phyloP scores from a whole-genome alignment of 1,284 basidiomycete species.

The Apiotrichum porosum region DNA sequence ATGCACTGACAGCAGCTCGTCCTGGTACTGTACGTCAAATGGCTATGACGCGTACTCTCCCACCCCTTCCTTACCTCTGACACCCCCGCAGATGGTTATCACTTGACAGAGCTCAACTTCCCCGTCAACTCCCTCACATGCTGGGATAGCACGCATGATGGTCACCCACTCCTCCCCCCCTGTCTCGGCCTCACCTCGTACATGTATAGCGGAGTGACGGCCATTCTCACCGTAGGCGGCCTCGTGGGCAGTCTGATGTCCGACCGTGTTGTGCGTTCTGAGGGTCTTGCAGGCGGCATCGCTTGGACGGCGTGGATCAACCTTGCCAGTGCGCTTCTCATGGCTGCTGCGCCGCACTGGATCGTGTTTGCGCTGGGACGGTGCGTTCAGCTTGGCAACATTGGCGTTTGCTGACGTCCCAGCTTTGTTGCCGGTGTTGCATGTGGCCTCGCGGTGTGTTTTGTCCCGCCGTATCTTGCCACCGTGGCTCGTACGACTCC shows the following conservation, averaged over 20 bases:
- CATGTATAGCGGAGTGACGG: constrained; percentile 72
- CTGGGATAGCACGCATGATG: constrained; percentile 28
- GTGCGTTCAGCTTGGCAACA: constrained; percentile 10
- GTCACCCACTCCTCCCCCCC: constrained; percentile 32
- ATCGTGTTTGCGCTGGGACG: constrained; percentile 49
- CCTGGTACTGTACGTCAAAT: constrained; percentile 44
- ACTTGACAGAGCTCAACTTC: constrained; percentile 82
- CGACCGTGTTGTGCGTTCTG: constrained; percentile 63
- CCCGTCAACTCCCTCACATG: constrained; percentile 75
- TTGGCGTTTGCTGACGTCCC: background rate
- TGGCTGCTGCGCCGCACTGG: constrained; percentile 62
- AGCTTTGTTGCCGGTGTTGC: constrained; percentile 74
- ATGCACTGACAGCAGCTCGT: constrained; percentile 30
- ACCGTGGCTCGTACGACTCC: constrained; percentile 64
- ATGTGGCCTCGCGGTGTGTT: constrained; percentile 76
- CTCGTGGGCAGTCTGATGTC: constrained; percentile 68
- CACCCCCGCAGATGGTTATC: constrained; percentile 51
- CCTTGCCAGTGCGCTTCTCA: constrained; percentile 59
- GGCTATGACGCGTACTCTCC: background rate
- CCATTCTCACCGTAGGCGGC: constrained; percentile 83
- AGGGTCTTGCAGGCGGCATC: constrained; percentile 52
- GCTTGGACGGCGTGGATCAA: constrained; percentile 58
- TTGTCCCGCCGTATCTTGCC: constrained; percentile 78
- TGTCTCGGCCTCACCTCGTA: constrained; percentile 74
- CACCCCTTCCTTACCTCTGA: background rate